Percentiles rank a stretch among this genome's conserved stretches.
phyloP scores from a whole-genome alignment of 1,284 basidiomycete species.

The Ganoderma boninense region DNA sequence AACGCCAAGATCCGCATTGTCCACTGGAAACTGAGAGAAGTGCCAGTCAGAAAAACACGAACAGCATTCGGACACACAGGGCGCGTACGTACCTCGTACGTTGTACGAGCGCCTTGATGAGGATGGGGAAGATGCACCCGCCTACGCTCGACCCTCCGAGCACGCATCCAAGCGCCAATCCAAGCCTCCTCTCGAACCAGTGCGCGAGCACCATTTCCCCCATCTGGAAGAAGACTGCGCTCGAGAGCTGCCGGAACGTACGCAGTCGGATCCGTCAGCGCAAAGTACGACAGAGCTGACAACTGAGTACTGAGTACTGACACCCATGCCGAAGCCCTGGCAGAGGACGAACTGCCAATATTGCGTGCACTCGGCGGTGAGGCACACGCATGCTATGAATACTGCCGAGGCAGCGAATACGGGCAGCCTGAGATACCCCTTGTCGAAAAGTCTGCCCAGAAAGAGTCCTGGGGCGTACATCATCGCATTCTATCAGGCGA shows the following conservation, averaged over 20 bases:
- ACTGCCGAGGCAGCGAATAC: conserved; percentile 40
- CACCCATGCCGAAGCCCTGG: conserved; percentile 55
- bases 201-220: conserved; percentile 38
- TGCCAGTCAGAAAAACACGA: not conserved
- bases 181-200: conserved; percentile 53
- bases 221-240: not conserved
- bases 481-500: not conserved
- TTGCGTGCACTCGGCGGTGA: conserved; percentile 54
- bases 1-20: conserved; percentile 67
- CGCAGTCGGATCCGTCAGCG: no score
- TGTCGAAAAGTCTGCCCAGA: conserved; percentile 57
- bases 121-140: conserved; percentile 52
- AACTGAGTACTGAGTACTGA: conserved; percentile 37
- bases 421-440: conserved; percentile 54
- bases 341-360: conserved; percentile 62
- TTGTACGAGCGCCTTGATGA: conserved; percentile 46
- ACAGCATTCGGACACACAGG: not conserved
- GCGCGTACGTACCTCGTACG: conserved; percentile 38
- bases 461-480: not conserved
- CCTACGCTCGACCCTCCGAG: conserved; percentile 51
- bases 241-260: not conserved
- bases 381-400: conserved; percentile 52
- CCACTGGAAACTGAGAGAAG: conserved; percentile 43
- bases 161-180: conserved; percentile 47
- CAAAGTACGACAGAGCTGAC: no score